Evolutionary conservation across 164 flowering plant species (phyloP).

Genomic region (Tetrastigma voinierianum): DNA sequence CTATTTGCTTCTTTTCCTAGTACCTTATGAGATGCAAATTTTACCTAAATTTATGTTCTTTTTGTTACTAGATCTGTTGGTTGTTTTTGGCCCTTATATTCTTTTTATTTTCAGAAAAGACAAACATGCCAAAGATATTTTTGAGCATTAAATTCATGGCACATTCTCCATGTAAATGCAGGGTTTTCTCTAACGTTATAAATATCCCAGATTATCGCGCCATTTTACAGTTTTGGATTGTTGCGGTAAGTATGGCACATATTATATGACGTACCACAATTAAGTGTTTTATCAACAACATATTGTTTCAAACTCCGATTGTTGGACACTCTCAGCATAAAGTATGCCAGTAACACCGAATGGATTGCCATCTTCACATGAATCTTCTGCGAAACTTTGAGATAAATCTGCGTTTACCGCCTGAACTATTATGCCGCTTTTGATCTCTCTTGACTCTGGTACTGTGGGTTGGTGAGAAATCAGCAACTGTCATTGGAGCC

Average conservation of each 20-base stretch:
- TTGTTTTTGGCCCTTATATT: too few relatives aligned
- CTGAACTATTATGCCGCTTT: neutral
- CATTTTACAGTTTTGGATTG: conserved; percentile 90
- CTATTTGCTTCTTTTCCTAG: too few relatives aligned
- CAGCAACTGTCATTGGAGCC: conserved; percentile 95
- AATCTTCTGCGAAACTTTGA: neutral
- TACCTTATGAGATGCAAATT: too few relatives aligned
- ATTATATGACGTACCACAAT: neutral
- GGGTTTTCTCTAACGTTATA: conserved; percentile 95
- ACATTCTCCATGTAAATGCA: conserved; percentile 26
- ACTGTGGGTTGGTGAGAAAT: conserved; percentile 98
- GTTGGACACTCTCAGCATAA: too few relatives aligned
- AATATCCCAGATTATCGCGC: conserved; percentile 94
- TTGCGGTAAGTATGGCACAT: conserved; percentile 53
- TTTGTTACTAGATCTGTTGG: too few relatives aligned
- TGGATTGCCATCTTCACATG: neutral
- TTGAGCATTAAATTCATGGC: too few relatives aligned
- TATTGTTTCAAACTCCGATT: too few relatives aligned
- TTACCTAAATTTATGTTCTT: too few relatives aligned
- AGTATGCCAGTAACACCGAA: too few relatives aligned
- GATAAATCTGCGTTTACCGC: neutral
- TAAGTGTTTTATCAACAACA: neutral
- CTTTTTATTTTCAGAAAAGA: too few relatives aligned
- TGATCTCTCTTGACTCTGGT: conserved; percentile 69
- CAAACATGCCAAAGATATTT: too few relatives aligned